These are phyloP conservation scores for Aspergillus hiratsukae DNA, from an alignment of 2,329 filamentous ascomycete species.

Conservation along the genomic window DNA sequence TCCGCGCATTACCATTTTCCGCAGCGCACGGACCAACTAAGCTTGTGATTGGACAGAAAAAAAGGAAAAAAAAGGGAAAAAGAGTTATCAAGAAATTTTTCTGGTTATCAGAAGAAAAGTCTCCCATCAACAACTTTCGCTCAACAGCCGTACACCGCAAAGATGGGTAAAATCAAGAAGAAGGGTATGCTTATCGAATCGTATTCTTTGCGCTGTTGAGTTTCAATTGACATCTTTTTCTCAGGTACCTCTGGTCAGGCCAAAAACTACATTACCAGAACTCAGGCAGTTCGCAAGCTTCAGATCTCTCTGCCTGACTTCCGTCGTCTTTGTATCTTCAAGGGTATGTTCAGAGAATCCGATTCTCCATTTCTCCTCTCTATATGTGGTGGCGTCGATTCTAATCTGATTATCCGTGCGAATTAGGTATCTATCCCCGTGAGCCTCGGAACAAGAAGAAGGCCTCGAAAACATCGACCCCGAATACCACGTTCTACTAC, in stretches of 20 bases:
- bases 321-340: constrained; percentile 98
- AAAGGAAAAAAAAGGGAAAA: constrained; percentile 25
- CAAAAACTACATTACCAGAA: constrained; percentile 98
- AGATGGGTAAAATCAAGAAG: constrained; percentile 79
- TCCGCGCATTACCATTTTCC: constrained; percentile 21
- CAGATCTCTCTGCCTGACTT: constrained; percentile 97
- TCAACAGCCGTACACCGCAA: constrained; percentile 24
- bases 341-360: constrained; percentile 50
- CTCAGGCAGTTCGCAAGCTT: constrained; percentile 94
- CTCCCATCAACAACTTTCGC: constrained; percentile 15
- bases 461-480: constrained; percentile 83
- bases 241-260: constrained; percentile 78
- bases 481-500: constrained; percentile 86
- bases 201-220: neutral
- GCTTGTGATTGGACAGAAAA: constrained; percentile 4
- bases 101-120: constrained; percentile 29
- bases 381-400: neutral
- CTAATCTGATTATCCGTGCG: constrained; percentile 12
- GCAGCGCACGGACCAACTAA: constrained; percentile 30
- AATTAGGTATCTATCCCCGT: constrained; percentile 80
- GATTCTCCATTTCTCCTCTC: neutral
- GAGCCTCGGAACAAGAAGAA: constrained; percentile 97
- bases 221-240: constrained; percentile 3
- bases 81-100: constrained; percentile 37
- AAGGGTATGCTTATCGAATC: constrained; percentile 55